phyloP scores from a whole-genome alignment of 257 asterid species.

The Vinca minor region DNA sequence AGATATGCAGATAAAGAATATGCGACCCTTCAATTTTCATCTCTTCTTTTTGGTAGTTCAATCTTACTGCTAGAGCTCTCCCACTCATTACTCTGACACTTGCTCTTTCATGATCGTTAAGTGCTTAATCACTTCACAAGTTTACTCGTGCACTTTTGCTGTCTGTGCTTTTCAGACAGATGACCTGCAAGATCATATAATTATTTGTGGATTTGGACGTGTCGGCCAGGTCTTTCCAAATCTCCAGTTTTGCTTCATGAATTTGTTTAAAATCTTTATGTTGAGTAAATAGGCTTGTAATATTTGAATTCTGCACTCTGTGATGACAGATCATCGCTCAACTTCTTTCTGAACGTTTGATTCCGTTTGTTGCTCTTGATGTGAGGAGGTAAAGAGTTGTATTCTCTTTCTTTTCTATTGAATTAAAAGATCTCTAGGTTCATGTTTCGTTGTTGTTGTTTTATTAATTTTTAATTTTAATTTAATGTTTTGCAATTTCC shows the following conservation, averaged over 20 bases:
- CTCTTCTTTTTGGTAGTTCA: background rate
- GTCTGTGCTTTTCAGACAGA: conserved; percentile 57
- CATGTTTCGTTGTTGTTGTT: too few relatives aligned
- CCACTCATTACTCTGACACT: background rate
- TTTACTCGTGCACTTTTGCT: conserved; percentile 13
- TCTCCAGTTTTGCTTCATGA: conserved; percentile 9
- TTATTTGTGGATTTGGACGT: conserved; percentile 98
- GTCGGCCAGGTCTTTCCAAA: conserved; percentile 78
- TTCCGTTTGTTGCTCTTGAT: conserved; percentile 99
- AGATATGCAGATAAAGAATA: background rate
- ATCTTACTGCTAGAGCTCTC: background rate
- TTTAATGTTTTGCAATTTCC: background rate
- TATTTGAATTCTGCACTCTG: conserved; percentile 12
- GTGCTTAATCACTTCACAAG: background rate
- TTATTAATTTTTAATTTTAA: too few relatives aligned
- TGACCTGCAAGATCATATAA: conserved; percentile 97
- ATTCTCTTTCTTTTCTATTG: background rate
- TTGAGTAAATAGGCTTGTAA: conserved; percentile 7
- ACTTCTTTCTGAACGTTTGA: conserved; percentile 96
- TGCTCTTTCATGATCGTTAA: background rate
- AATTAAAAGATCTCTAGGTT: background rate
- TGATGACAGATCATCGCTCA: conserved; percentile 87
- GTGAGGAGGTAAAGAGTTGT: conserved; percentile 71
- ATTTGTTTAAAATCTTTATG: background rate
- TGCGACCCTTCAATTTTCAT: background rate